Conservation (phyloP, 805 yeast species). For the Yueomyces sp. region DNA sequence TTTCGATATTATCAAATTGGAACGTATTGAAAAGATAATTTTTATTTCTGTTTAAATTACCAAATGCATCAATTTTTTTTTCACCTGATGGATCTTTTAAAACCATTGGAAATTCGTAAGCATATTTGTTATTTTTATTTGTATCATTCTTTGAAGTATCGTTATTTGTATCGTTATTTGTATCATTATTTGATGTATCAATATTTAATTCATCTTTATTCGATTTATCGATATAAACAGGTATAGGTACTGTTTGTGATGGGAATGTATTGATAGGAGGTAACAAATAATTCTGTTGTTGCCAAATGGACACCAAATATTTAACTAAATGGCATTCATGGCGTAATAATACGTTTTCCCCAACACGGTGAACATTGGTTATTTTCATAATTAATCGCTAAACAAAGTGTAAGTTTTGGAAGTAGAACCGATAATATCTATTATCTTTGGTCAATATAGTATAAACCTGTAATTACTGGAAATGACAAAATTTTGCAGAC, state of each 20-base stretch:
- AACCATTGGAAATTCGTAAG: conserved; percentile 7
- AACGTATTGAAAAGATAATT: conserved; percentile 29
- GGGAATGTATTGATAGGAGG: conserved; percentile 14
- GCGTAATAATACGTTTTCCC: too few relatives aligned
- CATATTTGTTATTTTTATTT: too few relatives aligned
- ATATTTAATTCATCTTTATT: not conserved
- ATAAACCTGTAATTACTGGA: too few relatives aligned
- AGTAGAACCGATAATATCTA: too few relatives aligned
- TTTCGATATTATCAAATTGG: conserved; percentile 23
- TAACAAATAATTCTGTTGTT: conserved; percentile 1
- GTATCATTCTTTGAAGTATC: too few relatives aligned
- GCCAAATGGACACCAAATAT: too few relatives aligned
- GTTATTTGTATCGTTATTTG: conserved; percentile 1
- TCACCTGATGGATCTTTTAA: conserved; percentile 34
- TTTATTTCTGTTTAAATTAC: conserved; percentile 27
- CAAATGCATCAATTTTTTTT: conserved; percentile 28
- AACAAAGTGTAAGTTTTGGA: too few relatives aligned
- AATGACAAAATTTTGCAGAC: too few relatives aligned
- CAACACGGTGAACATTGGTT: too few relatives aligned
- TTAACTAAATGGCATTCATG: too few relatives aligned
- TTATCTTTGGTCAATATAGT: too few relatives aligned
- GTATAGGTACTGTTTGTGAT: conserved; percentile 6
- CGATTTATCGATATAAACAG: conserved; percentile 7
- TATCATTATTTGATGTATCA: not conserved
- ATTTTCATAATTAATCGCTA: too few relatives aligned